A percentile compares a stretch with the other conserved stretches of the same genome.
These are phyloP conservation scores for Pestalotiopsis sp. DNA, from an alignment of 2,329 filamentous ascomycete genomes.

Conservation along the genomic window DNA sequence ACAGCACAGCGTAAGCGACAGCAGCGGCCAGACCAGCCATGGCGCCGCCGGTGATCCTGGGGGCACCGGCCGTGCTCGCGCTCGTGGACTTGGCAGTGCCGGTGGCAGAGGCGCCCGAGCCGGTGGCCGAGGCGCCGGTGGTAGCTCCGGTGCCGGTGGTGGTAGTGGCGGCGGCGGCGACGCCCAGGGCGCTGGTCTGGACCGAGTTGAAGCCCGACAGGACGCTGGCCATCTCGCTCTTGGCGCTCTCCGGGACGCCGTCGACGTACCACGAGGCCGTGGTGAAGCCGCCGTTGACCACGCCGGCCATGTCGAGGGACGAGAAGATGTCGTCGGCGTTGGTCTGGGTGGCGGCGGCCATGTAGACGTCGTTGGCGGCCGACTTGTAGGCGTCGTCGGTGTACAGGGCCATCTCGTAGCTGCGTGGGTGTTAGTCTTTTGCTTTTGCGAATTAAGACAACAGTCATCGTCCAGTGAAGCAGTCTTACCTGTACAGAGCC, in stretches of 20 bases:
- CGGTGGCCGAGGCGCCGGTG: neutral
- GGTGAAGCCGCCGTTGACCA: neutral
- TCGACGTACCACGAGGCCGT: slow-evolving; percentile 7
- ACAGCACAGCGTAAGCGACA: neutral
- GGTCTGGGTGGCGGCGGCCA: neutral
- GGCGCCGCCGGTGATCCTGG: neutral
- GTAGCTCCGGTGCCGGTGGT: neutral
- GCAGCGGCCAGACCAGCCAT: slow-evolving; percentile 6
- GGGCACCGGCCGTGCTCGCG: slow-evolving; percentile 1
- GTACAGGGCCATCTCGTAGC: neutral
- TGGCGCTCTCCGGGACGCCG: neutral
- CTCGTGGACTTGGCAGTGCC: neutral
- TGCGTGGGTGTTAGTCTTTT: neutral
- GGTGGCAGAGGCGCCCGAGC: neutral
- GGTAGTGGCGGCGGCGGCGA: neutral
- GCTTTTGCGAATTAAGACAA: neutral
- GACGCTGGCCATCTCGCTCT: slow-evolving; percentile 5
- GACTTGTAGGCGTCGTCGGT: neutral
- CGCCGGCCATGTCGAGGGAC: neutral
- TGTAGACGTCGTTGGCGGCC: slow-evolving; percentile 7
- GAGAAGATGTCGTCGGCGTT: slow-evolving; percentile 6
- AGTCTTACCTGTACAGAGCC: neutral
- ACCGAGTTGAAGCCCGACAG: neutral
- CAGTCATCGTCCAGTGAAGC: neutral
- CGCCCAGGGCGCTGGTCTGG: slow-evolving; percentile 4